Evolutionary conservation across 139 green algal species (phyloP), one percentile per base, ranked within the genome.

Genomic region (Haematococcus lacustris): DNA sequence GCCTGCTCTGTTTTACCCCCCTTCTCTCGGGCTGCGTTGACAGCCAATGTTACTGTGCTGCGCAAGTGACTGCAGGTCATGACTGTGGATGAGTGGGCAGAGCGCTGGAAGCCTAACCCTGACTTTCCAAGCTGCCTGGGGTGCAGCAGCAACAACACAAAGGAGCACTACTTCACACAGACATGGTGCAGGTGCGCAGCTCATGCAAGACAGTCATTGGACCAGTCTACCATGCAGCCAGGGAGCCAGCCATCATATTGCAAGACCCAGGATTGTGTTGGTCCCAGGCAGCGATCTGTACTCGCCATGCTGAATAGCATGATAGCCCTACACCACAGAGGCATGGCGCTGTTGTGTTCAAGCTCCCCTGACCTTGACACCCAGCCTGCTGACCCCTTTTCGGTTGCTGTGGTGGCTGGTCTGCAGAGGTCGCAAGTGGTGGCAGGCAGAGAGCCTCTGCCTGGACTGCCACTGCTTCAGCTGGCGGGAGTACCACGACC

Each of bases 81-180:
- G 93, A 90, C 73, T 0, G 87, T 97, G 33, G 74, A 88, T 0
- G 93, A 97, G 86, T 97, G 91, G 91, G 80, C 86, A 3, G 83
- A 64, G 1, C 78, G 92, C 3, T 97, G 91, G 91, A 96, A 94
- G 83, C 78, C 73, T 43, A 97, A 94, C 66, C 85, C 89, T 1
- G 89, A 93, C 70, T 94, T 93, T 71, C 87, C 84, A 3, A 75
- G 88, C 38, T 97, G 92, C 77, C 80, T 94, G 26, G 67, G 82
- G 0, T 94, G 88, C 68, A 85, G 83, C 38, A 91, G 88, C 75
- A 87, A 60, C 28, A 89, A 90, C 79, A 93, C 88, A 23, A 88
- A 88, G 69, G 93, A 97, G 77, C 93, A 97, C 77, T 82, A 91
- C 79, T 97, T 97, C 86, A 89, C 76, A 30, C 88, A 84, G 73